Conservation (phyloP, 495 filamentous ascomycete species). For the Aspergillus diversus region DNA sequence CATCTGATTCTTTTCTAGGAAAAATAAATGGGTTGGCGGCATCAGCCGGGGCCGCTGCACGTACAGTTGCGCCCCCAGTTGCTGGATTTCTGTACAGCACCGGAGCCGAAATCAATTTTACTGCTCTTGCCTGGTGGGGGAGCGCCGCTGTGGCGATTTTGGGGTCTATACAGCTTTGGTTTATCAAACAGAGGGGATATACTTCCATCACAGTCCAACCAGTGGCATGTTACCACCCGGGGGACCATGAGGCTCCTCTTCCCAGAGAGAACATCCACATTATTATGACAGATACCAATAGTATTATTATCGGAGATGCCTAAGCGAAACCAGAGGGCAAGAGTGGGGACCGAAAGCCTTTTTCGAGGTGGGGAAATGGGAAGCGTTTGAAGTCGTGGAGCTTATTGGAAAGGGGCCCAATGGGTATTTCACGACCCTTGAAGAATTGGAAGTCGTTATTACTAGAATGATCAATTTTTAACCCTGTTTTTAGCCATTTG, state of each 20-base stretch:
- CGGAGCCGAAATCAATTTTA: conserved; percentile 67
- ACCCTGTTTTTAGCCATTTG: no score
- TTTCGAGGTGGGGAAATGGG: neutral
- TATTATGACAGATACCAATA: conserved; percentile 38
- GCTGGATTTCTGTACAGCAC: conserved; percentile 75
- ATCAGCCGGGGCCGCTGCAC: conserved; percentile 74
- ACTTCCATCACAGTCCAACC: conserved; percentile 42
- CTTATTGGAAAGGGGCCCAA: no score
- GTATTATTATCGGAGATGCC: neutral
- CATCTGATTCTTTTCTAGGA: conserved; percentile 66
- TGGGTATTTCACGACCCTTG: no score
- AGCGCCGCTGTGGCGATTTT: conserved; percentile 69
- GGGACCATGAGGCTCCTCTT: conserved; percentile 27
- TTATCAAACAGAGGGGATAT: conserved; percentile 57
- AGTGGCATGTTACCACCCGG: conserved; percentile 33
- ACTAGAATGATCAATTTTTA: no score
- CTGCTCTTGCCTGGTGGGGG: conserved; percentile 78
- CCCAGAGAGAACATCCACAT: conserved; percentile 43
- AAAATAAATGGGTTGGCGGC: conserved; percentile 83
- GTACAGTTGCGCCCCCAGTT: conserved; percentile 75
- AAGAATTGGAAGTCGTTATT: no score
- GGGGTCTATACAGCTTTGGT: conserved; percentile 70
- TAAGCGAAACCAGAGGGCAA: neutral
- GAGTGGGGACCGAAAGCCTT: neutral
- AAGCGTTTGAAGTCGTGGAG: no score